Percentiles rank a stretch among this genome's conserved stretches.
Conservation (phyloP, 148 eudicot species). For the Vaccinium myrtillus region DNA sequence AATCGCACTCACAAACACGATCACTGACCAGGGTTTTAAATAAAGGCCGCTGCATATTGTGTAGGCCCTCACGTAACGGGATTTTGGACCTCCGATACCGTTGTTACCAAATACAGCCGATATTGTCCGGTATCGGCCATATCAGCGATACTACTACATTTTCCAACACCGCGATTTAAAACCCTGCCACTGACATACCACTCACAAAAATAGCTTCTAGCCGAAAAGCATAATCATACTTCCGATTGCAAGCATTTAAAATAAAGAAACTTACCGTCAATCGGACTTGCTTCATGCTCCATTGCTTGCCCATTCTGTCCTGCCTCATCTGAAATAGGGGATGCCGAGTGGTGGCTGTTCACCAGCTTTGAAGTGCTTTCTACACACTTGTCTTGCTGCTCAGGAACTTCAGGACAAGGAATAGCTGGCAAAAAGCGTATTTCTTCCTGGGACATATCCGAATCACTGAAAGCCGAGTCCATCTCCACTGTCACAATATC, state of each 20-base stretch:
- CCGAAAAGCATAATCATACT: neutral
- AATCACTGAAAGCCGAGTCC: conserved; percentile 81
- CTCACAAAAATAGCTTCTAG: neutral
- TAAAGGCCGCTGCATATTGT: no score
- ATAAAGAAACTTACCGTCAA: conserved; percentile 48
- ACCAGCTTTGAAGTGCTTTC: conserved; percentile 51
- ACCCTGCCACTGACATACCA: neutral
- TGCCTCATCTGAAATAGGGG: conserved; percentile 71
- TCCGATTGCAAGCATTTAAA: neutral
- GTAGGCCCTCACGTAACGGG: no score
- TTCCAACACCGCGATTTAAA: no score
- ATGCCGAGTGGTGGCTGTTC: conserved; percentile 58
- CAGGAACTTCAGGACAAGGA: conserved; percentile 70
- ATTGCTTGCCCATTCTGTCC: conserved; percentile 59
- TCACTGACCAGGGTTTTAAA: neutral
- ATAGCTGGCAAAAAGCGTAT: conserved; percentile 72
- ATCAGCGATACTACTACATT: no score
- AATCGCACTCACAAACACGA: neutral
- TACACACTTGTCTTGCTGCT: conserved; percentile 50
- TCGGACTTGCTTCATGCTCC: conserved; percentile 61
- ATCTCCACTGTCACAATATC: conserved; percentile 75
- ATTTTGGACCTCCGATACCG: no score
- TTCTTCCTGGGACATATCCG: conserved; percentile 84
- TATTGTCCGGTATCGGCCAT: no score
- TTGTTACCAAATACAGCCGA: no score